Evolutionary conservation across 306 rosid species (phyloP).

Genomic region (Mucuna pruriens): DNA sequence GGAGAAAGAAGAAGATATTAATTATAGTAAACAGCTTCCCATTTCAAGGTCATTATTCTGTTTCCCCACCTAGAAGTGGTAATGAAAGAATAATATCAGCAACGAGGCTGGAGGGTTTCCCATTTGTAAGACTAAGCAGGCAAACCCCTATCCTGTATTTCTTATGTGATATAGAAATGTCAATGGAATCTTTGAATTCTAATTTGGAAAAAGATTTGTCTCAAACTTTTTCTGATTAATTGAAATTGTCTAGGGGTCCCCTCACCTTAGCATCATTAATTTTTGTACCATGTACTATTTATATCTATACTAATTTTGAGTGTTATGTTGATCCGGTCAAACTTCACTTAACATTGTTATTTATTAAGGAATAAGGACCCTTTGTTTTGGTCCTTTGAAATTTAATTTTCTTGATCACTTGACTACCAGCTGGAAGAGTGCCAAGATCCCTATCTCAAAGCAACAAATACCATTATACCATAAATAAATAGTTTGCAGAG

Average conservation of each 20-base stretch:
- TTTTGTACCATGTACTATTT: not conserved
- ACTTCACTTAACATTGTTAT: constrained; percentile 30
- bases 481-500: constrained; percentile 15
- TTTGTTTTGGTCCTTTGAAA: constrained; percentile 8
- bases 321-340: constrained; percentile 37
- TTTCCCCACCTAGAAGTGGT: constrained; percentile 35
- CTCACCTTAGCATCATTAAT: constrained; percentile 21
- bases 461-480: constrained; percentile 19
- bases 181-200: constrained; percentile 37
- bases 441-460: constrained; percentile 53
- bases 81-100: constrained; percentile 35
- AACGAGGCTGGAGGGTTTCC: constrained; percentile 31
- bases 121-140: not conserved
- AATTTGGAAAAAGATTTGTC: constrained; percentile 31
- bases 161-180: constrained; percentile 36
- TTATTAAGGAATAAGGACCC: constrained; percentile 31
- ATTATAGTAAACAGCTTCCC: constrained; percentile 33
- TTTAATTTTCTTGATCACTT: constrained; percentile 35
- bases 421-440: constrained; percentile 35
- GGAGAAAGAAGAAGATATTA: constrained; percentile 5
- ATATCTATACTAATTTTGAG: constrained; percentile 17
- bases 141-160: constrained; percentile 33
- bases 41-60: constrained; percentile 25
- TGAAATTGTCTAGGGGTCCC: constrained; percentile 40
- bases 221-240: constrained; percentile 24